Evolutionary conservation across 805 yeast genomes (phyloP), one percentile per base, ranked within the genome.

Genomic region (Yamadazyma philogaea): DNA sequence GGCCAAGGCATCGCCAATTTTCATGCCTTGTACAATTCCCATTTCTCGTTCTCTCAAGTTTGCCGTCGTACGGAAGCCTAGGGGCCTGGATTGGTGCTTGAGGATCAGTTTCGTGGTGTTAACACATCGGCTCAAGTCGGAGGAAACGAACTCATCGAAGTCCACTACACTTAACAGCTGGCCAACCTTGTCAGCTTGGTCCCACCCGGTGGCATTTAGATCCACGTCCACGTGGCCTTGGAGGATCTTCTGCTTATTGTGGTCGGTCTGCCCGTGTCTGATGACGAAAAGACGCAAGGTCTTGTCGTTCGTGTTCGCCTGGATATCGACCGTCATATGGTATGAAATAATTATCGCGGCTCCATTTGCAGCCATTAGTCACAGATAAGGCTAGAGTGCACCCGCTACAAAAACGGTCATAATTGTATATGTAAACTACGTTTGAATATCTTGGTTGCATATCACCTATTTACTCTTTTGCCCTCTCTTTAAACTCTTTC

Each of bases 211-310:
- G 0, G 63, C 74, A 54, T 87, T 87, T 42, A 88, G 56, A 15
- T 78, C 74, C 4, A 81, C 77, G 55, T 87, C 83, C 34, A 69
- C 54, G 55, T 87, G 96, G 1, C 96, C 96, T 61, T 87, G 96
- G 30, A 87, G 61, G 37, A 84, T 82, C 61, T 79, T 82, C 40
- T 74, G 57, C 30, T 72, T 70, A 56, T 87, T 87, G 60, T 82
- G 81, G 43, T 81, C 81, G 0, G 96, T 87, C 58, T 84, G 93
- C 1, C 96, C 96, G 53, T 87, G 96, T 54, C 96, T 77, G 4
- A 87, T 77, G 4, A 87, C 59, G 49, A 83, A 82, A 2, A 85
- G 53, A 19, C 85, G 65, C 1, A 78, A 57, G 7, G 61, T 50
- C 4, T 58, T 48, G 3, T 60, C 53, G 48, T 72, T 70, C 1